Evolutionary conservation across 1,284 basidiomycete species (phyloP).

Genomic region (Malassezia restricta): DNA sequence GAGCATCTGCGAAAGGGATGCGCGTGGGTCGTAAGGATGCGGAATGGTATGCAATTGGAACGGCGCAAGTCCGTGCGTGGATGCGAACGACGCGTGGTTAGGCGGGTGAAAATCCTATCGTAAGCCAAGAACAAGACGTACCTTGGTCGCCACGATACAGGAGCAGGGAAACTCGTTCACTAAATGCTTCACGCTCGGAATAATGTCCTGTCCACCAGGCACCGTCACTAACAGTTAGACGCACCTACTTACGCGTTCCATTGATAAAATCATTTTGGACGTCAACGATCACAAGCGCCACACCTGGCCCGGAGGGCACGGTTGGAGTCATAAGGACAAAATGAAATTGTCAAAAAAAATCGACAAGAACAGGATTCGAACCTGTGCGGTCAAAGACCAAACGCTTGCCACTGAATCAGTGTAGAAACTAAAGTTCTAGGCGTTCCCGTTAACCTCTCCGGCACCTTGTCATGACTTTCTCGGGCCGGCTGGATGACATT

Average conservation of each 20-base stretch:
- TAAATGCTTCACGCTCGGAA: constrained; percentile 2
- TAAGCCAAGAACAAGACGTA: background rate
- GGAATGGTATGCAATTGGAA: constrained; percentile 49
- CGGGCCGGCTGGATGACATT: too few relatives aligned
- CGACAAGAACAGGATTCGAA: constrained; percentile 22
- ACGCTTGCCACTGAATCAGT: constrained; percentile 15
- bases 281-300: constrained; percentile 11
- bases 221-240: constrained; percentile 15
- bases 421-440: constrained; percentile 18
- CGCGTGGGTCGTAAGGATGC: constrained; percentile 34
- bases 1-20: constrained; percentile 50
- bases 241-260: constrained; percentile 13
- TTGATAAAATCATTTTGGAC: constrained; percentile 19
- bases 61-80: constrained; percentile 49
- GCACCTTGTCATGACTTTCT: constrained; percentile 8
- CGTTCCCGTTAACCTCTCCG: constrained; percentile 21
- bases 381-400: constrained; percentile 21
- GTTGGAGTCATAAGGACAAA: background rate
- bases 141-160: constrained; percentile 30
- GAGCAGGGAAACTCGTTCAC: constrained; percentile 3
- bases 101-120: constrained; percentile 50
- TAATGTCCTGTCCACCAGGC: background rate
- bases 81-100: constrained; percentile 57
- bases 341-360: constrained; percentile 12
- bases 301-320: background rate